These are phyloP conservation scores for Cryptococcus sp. DNA, from an alignment of 1,284 basidiomycete genomes.

Conservation along the genomic window DNA sequence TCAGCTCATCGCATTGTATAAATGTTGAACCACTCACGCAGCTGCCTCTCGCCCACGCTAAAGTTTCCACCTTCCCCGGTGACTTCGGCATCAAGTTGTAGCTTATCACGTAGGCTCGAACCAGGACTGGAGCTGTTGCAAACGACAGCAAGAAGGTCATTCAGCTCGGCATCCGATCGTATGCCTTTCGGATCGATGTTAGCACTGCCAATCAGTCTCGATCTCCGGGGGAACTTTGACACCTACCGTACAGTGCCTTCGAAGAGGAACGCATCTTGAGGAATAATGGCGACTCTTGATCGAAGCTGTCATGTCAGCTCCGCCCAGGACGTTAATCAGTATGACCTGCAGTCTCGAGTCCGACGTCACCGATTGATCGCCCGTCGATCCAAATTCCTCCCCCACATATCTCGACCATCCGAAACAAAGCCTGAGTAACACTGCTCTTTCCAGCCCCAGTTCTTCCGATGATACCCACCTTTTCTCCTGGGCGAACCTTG, in stretches of 20 bases:
- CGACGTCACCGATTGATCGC: conserved; percentile 54
- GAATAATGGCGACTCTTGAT: conserved; percentile 60
- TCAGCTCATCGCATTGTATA: not conserved
- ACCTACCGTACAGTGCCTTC: conserved; percentile 41
- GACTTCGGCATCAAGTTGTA: conserved; percentile 57
- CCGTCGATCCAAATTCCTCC: conserved; percentile 68
- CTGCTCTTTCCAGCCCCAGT: conserved; percentile 61
- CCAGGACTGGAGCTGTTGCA: conserved; percentile 29
- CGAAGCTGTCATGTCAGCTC: conserved; percentile 48
- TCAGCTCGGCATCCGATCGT: conserved; percentile 54
- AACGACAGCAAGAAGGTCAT: conserved; percentile 52
- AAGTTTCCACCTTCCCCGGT: conserved; percentile 31
- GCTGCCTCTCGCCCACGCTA: conserved; percentile 54
- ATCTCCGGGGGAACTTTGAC: not conserved
- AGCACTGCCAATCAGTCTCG: conserved; percentile 5
- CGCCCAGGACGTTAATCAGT: too few species aligned
- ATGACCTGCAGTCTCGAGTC: conserved; percentile 51
- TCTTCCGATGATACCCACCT: conserved; percentile 65
- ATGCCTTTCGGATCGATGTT: conserved; percentile 52
- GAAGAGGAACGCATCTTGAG: conserved; percentile 42
- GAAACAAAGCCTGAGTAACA: conserved; percentile 62
- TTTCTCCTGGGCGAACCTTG: conserved; percentile 33
- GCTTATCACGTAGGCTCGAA: conserved; percentile 49
- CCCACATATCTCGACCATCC: conserved; percentile 56
- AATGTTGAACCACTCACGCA: conserved; percentile 9